Conservation (phyloP, 768 basidiomycete genomes). For the Boletus sp. region DNA sequence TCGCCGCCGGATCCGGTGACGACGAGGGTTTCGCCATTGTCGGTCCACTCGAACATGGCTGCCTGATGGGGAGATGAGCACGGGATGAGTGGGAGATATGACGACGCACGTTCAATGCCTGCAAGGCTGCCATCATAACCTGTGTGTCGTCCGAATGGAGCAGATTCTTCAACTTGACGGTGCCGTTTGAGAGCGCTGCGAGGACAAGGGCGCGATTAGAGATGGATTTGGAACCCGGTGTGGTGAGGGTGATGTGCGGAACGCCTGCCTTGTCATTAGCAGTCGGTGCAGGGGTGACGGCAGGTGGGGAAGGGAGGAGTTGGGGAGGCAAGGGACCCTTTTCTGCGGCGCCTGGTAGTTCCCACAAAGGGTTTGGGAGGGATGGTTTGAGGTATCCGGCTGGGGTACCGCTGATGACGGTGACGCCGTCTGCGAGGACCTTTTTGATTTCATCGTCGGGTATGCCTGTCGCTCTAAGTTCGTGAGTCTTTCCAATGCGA, state of each 20-base stretch:
- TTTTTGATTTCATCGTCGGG: conserved; percentile 78
- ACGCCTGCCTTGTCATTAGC: conserved; percentile 1
- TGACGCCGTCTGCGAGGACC: conserved; percentile 78
- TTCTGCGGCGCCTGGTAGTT: conserved; percentile 15
- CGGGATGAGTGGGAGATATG: not conserved
- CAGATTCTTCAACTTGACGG: conserved; percentile 84
- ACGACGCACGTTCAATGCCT: conserved; percentile 70
- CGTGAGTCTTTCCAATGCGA: conserved; percentile 87
- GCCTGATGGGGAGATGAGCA: conserved; percentile 49
- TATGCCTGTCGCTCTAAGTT: conserved; percentile 87
- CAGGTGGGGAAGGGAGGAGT: conserved; percentile 11
- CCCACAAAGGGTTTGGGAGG: conserved; percentile 43
- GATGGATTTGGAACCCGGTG: conserved; percentile 95
- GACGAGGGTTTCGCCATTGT: conserved; percentile 92
- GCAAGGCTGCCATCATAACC: conserved; percentile 96
- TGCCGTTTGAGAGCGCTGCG: conserved; percentile 87
- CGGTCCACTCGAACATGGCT: conserved; percentile 92
- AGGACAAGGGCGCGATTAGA: conserved; percentile 93
- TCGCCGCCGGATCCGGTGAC: conserved; percentile 84
- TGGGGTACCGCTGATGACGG: conserved; percentile 68
- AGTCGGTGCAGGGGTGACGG: not conserved
- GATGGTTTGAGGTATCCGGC: conserved; percentile 33
- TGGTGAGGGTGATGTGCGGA: conserved; percentile 65
- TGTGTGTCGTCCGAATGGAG: conserved; percentile 98
- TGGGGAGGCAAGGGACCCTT: conserved; percentile 22